These are phyloP conservation scores for Naganishia sp. DNA, from an alignment of 1,284 basidiomycete species.

Conservation along the genomic window DNA sequence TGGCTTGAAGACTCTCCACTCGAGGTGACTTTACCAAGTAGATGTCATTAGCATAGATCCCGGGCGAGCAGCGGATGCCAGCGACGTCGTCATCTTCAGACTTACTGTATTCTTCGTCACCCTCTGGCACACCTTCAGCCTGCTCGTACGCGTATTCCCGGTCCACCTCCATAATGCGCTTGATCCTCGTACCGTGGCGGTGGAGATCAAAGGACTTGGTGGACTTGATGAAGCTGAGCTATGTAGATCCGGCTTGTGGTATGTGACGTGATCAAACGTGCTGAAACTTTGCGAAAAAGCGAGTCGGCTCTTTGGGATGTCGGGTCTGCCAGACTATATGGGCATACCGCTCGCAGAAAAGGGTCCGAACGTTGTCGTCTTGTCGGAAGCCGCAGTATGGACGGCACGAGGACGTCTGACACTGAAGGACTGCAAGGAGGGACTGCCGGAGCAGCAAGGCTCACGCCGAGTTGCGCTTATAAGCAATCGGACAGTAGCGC, in stretches of 20 bases:
- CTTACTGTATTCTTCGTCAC: constrained; percentile 31
- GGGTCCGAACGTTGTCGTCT: background rate
- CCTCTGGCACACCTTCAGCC: constrained; percentile 15
- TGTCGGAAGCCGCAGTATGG: background rate
- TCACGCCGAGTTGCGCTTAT: constrained; percentile 2
- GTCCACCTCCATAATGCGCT: constrained; percentile 21
- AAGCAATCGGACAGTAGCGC: background rate
- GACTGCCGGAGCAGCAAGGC: background rate
- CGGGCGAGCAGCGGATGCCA: no score
- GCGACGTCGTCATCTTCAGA: background rate
- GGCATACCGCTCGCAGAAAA: background rate
- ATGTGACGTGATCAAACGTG: background rate
- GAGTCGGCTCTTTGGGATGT: no score
- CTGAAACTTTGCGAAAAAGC: background rate
- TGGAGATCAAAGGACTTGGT: background rate
- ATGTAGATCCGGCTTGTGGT: background rate
- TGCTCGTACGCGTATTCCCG: constrained; percentile 10
- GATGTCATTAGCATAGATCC: no score
- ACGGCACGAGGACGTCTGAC: background rate
- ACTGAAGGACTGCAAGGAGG: background rate
- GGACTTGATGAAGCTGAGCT: background rate
- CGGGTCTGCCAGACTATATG: background rate
- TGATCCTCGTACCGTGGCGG: background rate
- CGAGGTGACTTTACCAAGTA: constrained; percentile 44
- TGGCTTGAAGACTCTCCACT: constrained; percentile 52